Percentiles rank a stretch among this genome's conserved stretches.
Conservation (phyloP, 208 protist genomes). For the Porcisia hertigi region DNA sequence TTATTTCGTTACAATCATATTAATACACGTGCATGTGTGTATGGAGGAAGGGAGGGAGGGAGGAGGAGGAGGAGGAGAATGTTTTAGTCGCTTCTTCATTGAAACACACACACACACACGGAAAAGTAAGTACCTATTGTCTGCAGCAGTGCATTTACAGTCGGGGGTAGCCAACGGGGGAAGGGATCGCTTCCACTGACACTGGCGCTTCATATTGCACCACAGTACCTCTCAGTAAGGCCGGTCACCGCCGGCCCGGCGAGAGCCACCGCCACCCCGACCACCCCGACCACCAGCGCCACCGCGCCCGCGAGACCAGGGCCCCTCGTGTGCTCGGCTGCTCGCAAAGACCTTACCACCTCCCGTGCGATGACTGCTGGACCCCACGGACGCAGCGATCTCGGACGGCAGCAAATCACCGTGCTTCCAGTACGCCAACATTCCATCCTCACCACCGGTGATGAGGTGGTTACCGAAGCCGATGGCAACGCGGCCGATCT, state of each 20-base stretch:
- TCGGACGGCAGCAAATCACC: conserved; percentile 29
- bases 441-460: conserved; percentile 81
- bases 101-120: not conserved
- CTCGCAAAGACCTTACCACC: conserved; percentile 24
- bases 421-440: conserved; percentile 72
- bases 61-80: not conserved
- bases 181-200: not conserved
- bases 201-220: not conserved
- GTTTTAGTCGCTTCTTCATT: not conserved
- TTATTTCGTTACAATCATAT: not conserved
- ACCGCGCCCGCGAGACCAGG: not conserved
- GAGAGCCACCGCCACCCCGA: conserved; percentile 18
- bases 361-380: conserved; percentile 27
- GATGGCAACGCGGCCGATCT: conserved; percentile 70
- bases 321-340: not conserved
- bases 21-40: not conserved
- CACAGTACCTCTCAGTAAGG: conserved; percentile 28
- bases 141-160: not conserved
- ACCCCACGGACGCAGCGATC: conserved; percentile 23
- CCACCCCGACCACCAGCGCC: conserved; percentile 23
- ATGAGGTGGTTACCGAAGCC: conserved; percentile 71
- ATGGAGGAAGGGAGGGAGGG: not conserved
- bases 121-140: not conserved
- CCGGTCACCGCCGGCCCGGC: conserved; percentile 20
- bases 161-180: too few relatives aligned